Percentiles rank a stretch among this genome's conserved stretches.
These are phyloP conservation scores for Lachancea sp. DNA, from an alignment of 805 yeast species.

Conservation along the genomic window DNA sequence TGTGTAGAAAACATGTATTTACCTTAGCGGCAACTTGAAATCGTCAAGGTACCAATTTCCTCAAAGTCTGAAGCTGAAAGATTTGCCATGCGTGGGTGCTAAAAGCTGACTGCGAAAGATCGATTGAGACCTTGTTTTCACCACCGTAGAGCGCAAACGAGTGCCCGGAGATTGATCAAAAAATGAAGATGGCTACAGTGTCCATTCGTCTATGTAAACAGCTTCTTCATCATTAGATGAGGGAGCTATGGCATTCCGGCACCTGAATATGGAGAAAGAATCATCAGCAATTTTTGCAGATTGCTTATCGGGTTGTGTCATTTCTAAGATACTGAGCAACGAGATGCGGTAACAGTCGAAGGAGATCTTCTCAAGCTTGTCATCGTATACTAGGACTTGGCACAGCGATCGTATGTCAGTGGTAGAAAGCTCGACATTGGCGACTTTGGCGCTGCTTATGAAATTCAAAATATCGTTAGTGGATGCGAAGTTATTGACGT, in stretches of 20 bases:
- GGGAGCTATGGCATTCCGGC: constrained; percentile 36
- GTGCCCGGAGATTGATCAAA: too few species aligned
- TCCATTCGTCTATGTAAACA: constrained; percentile 46
- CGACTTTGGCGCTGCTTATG: constrained; percentile 63
- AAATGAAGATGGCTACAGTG: constrained; percentile 17
- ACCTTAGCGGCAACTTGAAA: too few species aligned
- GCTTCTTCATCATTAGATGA: constrained; percentile 37
- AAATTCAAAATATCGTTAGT: constrained; percentile 71
- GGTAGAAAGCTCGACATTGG: constrained; percentile 70
- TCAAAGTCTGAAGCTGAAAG: too few species aligned
- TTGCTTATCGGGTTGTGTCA: constrained; percentile 36
- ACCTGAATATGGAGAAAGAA: constrained; percentile 39
- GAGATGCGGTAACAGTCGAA: constrained; percentile 71
- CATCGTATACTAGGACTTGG: constrained; percentile 83
- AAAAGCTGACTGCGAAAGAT: too few species aligned
- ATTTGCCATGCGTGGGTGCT: too few species aligned
- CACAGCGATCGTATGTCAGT: constrained; percentile 76
- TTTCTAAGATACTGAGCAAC: constrained; percentile 71
- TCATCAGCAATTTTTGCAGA: constrained; percentile 16
- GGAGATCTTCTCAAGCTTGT: constrained; percentile 62
- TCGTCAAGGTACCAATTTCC: too few species aligned
- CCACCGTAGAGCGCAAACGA: too few species aligned
- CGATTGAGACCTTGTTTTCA: too few species aligned
- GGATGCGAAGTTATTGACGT: constrained; percentile 58
- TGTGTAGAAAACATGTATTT: too few species aligned